Base-by-base conservation (phyloP, 2,329 filamentous ascomycete genomes). In the Sarocladium kiliense region DNA sequence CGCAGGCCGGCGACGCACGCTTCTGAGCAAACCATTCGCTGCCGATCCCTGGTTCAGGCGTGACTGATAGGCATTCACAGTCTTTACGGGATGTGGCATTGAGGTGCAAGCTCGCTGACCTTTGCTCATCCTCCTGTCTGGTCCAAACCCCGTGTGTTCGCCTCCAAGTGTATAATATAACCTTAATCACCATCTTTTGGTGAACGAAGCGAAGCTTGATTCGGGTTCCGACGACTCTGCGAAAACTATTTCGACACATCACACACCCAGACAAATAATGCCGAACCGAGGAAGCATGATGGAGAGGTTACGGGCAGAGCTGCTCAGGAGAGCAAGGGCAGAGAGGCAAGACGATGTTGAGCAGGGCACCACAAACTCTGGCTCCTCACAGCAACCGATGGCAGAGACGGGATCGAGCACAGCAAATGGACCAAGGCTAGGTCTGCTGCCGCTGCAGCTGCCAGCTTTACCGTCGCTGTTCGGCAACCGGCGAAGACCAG, bases 271-370 rank as follows among this genome's bases (percentile, higher is more conserved):
- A 21, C 34, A 23, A 34, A 36, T 9, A 26, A 67, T 66, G 64
- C 50, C 57, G 14, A 37, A 61, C 18, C 61, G 61, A 37, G 55
- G 55, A 14, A 54, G 59, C 32, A 58, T 59, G 21, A 66, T 70
- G 65, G 69, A 71, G 55, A 64, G 62, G 56, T 60, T 71, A 50
- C 62, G 69, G 25, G 62, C 62, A 45, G 64, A 71, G 57, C 63
- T 70, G 11, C 61, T 71, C 32, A 60, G 65, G 54, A 61, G 67
- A 50, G 67, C 68, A 37, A 63, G 62, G 42, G 58, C 60, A 26
- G 66, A 69, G 50, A 60, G 65, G 34, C 59, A 58, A 14, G 60
- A 56, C 25, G 59, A 58, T 37, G 42, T 57, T 10, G 45, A 58
- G 16, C 36, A 59, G 14, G 58, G 42, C 16, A 23, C 21, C 6